These are phyloP conservation scores for Diaporthe australafricana DNA, from an alignment of 2,329 filamentous ascomycete species.

Conservation along the genomic window DNA sequence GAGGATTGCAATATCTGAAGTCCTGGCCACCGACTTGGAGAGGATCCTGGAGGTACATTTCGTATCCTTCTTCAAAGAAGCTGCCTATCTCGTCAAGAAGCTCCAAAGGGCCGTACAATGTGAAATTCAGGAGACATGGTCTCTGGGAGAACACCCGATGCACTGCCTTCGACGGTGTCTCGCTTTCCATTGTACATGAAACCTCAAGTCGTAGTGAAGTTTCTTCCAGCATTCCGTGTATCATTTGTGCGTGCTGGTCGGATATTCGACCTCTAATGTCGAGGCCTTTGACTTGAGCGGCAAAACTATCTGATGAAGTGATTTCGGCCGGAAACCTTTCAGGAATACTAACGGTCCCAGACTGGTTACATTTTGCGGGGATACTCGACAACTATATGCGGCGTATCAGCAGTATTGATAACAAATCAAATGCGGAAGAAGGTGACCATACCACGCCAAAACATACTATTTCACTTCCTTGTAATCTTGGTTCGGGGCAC, in stretches of 20 bases:
- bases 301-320: background rate
- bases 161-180: background rate
- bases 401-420: background rate
- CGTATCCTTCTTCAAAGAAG: conserved; percentile 23
- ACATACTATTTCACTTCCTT: background rate
- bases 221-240: conserved; percentile 31
- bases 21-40: background rate
- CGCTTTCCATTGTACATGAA: conserved; percentile 3
- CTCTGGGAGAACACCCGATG: background rate
- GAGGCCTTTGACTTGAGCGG: background rate
- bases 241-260: background rate
- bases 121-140: conserved; percentile 14
- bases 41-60: conserved; percentile 23
- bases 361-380: background rate
- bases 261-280: conserved; percentile 15
- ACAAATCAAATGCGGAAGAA: background rate
- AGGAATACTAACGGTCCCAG: background rate
- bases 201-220: conserved; percentile 1
- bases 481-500: no score
- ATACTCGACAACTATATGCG: background rate
- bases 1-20: conserved; percentile 30
- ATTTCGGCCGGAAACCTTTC: background rate
- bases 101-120: background rate
- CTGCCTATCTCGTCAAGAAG: conserved; percentile 23
- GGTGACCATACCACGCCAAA: background rate